Evolutionary conservation across 331 rosid genomes (phyloP), one percentile per base, ranked within the genome.

Genomic region (Prunus yedoensis): DNA sequence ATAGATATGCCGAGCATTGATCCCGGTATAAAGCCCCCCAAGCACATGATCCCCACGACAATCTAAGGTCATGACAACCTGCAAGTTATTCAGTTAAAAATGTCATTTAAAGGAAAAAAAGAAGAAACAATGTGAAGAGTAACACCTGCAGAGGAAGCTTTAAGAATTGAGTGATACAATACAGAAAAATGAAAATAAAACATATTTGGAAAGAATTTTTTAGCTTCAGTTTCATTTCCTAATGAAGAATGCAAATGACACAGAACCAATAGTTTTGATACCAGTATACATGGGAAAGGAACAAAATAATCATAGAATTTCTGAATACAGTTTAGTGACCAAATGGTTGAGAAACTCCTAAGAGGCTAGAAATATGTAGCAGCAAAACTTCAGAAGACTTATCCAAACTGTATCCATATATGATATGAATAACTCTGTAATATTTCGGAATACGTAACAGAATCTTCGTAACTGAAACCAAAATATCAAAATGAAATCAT

Each of bases 61-160:
- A 82, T 78, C 87, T 74, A 95, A 73, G 78, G 91, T 76, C 99
- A 95, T 91, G 75, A 95, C 98, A 83, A 91, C 98, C 98, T 94
- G 79, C 30, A 10, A 2, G 58, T 50, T 51, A 25, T 60, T 54
- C 2, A 30, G 16, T 68, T 56, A 50, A 18, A 66, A 61, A 59
- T 4, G 23, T 3, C 23, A 60, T 41, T 68, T 6, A 56, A 52
- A 32, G 50, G n/a, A 16, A n/a, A 18, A 73, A 45, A 32, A 16
- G 5, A 13, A 17, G 17, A 53, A 54, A 70, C 12, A 38, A 43
- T 43, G 62, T 8, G 58, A 32, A 65, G 49, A 47, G 71, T 21
- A 45, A 18, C 51, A n/a, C 28, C 30, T 23, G 73, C 57, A 49
- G 23, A 47, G 38, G 9, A 23, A 12, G 7, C 38, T 49, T 68